A percentile compares a stretch with the other conserved stretches of the same genome.
These are phyloP conservation scores for Schwanniomyces occidentalis DNA, from an alignment of 805 yeast genomes.

Conservation along the genomic window DNA sequence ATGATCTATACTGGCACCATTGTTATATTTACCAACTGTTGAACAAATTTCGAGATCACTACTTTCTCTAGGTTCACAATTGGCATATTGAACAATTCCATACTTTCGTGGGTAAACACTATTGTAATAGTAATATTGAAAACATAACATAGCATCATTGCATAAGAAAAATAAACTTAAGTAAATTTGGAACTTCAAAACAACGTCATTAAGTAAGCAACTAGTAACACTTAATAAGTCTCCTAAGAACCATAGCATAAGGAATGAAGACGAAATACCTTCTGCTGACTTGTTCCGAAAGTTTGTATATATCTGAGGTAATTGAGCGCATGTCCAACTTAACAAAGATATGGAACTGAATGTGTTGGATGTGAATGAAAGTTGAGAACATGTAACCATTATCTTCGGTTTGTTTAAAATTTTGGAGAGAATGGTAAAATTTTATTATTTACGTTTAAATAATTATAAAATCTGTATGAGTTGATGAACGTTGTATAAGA, in stretches of 20 bases:
- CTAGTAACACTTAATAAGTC: constrained; percentile 55
- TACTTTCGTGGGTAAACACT: constrained; percentile 32
- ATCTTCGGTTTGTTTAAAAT: too few relatives aligned
- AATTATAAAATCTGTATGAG: too few relatives aligned
- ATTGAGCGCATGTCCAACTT: constrained; percentile 73
- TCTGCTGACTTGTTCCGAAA: constrained; percentile 61
- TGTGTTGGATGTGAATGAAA: constrained; percentile 20
- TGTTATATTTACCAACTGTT: neutral
- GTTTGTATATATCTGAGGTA: constrained; percentile 67
- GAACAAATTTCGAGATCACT: too few relatives aligned
- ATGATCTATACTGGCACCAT: neutral
- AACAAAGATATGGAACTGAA: constrained; percentile 46
- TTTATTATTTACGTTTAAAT: too few relatives aligned
- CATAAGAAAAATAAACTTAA: constrained; percentile 40
- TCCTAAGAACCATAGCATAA: constrained; percentile 65
- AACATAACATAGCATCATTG: constrained; percentile 40
- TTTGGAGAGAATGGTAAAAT: too few relatives aligned
- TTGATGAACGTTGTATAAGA: too few relatives aligned
- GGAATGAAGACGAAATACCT: constrained; percentile 62
- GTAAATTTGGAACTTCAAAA: constrained; percentile 38
- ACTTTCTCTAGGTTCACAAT: too few relatives aligned
- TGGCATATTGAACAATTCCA: constrained; percentile 1
- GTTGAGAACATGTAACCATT: constrained; percentile 3
- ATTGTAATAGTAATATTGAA: constrained; percentile 43
- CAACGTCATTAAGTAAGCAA: constrained; percentile 39